These are phyloP conservation scores for Pseudocercospora pini-densiflorae DNA, from an alignment of 2,329 filamentous ascomycete genomes.

Conservation along the genomic window DNA sequence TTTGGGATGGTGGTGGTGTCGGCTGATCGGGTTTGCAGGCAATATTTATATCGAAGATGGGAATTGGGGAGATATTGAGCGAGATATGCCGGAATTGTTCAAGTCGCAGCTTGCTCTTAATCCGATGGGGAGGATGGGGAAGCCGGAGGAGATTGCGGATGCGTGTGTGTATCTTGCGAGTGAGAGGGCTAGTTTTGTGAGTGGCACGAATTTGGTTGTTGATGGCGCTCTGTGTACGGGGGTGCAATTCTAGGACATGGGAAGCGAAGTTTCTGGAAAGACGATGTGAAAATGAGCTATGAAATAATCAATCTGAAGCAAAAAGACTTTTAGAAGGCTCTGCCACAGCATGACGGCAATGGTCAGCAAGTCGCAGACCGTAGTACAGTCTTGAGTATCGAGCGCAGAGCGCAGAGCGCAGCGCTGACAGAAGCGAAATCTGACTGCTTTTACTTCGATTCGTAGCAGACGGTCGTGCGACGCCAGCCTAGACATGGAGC, in stretches of 20 bases:
- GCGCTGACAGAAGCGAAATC: no score
- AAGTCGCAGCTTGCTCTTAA: constrained; percentile 32
- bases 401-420: no score
- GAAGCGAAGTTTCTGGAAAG: no score
- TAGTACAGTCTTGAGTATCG: no score
- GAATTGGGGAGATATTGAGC: constrained; percentile 43
- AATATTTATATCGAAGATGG: constrained; percentile 46
- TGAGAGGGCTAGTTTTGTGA: constrained; percentile 36
- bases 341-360: no score
- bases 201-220: constrained; percentile 37
- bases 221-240: constrained; percentile 37
- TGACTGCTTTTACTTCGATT: not conserved
- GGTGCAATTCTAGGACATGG: constrained; percentile 32
- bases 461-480: not conserved
- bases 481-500: not conserved
- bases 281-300: no score
- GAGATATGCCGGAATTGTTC: constrained; percentile 38
- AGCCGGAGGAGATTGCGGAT: constrained; percentile 56
- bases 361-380: no score
- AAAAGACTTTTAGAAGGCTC: no score
- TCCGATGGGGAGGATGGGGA: constrained; percentile 54
- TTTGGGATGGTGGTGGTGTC: not conserved
- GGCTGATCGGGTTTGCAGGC: constrained; percentile 32
- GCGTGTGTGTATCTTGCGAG: constrained; percentile 50
- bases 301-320: no score